Evolutionary conservation across 116 monocot genomes (phyloP), one percentile per base, ranked within the genome.

Genomic region (Posidonia oceanica): DNA sequence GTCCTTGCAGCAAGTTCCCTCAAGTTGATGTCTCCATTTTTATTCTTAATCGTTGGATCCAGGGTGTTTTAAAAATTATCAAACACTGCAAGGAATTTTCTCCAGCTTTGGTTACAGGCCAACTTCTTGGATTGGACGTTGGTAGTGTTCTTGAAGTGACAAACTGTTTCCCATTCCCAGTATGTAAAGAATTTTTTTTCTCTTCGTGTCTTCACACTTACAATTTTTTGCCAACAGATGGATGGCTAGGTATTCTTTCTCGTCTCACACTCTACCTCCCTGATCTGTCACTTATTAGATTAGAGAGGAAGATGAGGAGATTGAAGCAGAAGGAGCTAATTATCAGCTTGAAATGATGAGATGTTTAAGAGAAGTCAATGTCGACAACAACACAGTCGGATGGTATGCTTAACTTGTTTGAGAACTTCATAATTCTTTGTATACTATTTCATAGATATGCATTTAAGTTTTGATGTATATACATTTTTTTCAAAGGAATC

Each of bases 281-380:
- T 68, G 14, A 69, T 20, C 63, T 61, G 14, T 23, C 65, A 10
- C 10, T 2, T 65, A 62, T 36, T 69, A 96, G 91, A 89, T 78
- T 38, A 83, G 89, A 76, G 96, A 96, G 82, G 96, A 91, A 71
- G 91, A 96, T 60, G 96, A 96, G 38, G 91, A 96, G 57, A 57
- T 83, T 70, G 96, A 96, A 80, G 84, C 96, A 64, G 96, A 96
- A 83, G 95, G 95, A 7, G 95, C 95, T 7, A 96, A 91, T 69
- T 96, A 96, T 81, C 96, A 91, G 77, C 91, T 96, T 72, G 91
- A 96, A 79, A 96, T 96, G 96, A 96, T 89, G 96, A 86, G 91
- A 66, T 96, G 91, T 78, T 79, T 96, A 72, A 81, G 91, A 69
- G 91, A 91, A 68, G 96, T 91, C 60, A 96, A 91, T 82, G 91